A percentile compares a stretch with the other conserved stretches of the same genome.
Conservation (phyloP, 2,329 filamentous ascomycete genomes). For the Boeremia exigua region DNA sequence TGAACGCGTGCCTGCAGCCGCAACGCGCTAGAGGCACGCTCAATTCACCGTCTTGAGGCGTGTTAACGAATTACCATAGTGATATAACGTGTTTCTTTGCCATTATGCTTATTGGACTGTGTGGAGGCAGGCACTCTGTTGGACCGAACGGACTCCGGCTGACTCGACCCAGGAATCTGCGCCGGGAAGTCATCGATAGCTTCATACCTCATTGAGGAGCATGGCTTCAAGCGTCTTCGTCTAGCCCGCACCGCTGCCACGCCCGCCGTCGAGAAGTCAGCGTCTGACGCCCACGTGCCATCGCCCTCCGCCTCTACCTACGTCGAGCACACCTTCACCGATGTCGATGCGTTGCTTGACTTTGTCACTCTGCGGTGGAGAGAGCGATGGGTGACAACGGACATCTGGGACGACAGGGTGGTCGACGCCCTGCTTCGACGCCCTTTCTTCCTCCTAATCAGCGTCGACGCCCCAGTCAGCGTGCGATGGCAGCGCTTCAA, state of each 20-base stretch:
- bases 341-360: slow-evolving; percentile 73
- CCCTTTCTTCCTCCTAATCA: slow-evolving; percentile 92
- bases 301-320: slow-evolving; percentile 26
- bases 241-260: slow-evolving; percentile 55
- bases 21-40: slow-evolving; percentile 13
- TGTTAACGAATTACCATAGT: too few relatives aligned
- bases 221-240: slow-evolving; percentile 78
- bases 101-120: slow-evolving; percentile 76
- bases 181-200: slow-evolving; percentile 91
- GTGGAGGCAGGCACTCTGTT: slow-evolving; percentile 48
- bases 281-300: slow-evolving; percentile 31
- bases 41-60: background rate
- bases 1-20: slow-evolving; percentile 35
- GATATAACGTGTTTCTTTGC: background rate
- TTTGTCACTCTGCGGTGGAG: slow-evolving; percentile 87
- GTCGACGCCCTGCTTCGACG: slow-evolving; percentile 78
- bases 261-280: slow-evolving; percentile 51
- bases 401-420: slow-evolving; percentile 74
- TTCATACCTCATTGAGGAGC: slow-evolving; percentile 81
- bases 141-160: slow-evolving; percentile 11
- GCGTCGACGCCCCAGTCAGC: slow-evolving; percentile 86
- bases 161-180: slow-evolving; percentile 73
- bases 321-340: slow-evolving; percentile 48
- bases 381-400: slow-evolving; percentile 82
- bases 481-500: slow-evolving; percentile 83